Evolutionary conservation across 2,329 filamentous ascomycete species (phyloP).

Genomic region (Alternaria sp.): DNA sequence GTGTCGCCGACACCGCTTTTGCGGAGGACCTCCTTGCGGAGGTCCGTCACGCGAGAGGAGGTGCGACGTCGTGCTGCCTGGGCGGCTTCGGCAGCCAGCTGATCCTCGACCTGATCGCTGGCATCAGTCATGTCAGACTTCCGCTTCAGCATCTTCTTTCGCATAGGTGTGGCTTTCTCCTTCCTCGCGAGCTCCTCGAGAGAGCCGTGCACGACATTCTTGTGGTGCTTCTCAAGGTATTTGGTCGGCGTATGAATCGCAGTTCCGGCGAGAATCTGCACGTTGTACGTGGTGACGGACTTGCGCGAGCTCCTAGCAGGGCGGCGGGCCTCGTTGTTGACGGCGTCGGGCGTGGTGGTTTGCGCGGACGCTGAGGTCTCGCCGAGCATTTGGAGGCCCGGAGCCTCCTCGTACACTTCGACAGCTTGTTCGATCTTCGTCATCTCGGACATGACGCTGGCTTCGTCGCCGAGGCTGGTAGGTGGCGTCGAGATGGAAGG

Average conservation of each 20-base stretch:
- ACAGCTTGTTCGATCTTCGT: slow-evolving; percentile 38
- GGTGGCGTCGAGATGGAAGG: slow-evolving; percentile 67
- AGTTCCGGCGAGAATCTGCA: slow-evolving; percentile 68
- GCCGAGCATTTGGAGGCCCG: slow-evolving; percentile 14
- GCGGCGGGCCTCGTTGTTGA: slow-evolving; percentile 35
- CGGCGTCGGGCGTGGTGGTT: slow-evolving; percentile 19
- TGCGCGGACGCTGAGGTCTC: slow-evolving; percentile 29
- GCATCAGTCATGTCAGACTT: slow-evolving; percentile 19
- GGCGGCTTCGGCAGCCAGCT: slow-evolving; percentile 40
- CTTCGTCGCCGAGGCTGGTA: slow-evolving; percentile 69
- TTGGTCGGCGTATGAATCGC: slow-evolving; percentile 63
- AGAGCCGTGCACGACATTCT: slow-evolving; percentile 43
- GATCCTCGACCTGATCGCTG: slow-evolving; percentile 37
- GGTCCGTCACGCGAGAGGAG: slow-evolving; percentile 41
- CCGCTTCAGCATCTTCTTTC: slow-evolving; percentile 24
- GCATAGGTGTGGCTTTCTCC: slow-evolving; percentile 22
- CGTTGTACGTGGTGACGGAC: slow-evolving; percentile 69
- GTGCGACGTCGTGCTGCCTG: slow-evolving; percentile 43
- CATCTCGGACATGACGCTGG: slow-evolving; percentile 59
- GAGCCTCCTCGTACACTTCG: slow-evolving; percentile 31
- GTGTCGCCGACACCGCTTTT: slow-evolving; percentile 40
- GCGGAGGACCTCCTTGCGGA: slow-evolving; percentile 42
- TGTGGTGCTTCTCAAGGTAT: slow-evolving; percentile 48
- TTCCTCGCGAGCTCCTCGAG: slow-evolving; percentile 24
- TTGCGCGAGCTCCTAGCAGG: slow-evolving; percentile 61